These are phyloP conservation scores for Gryganskiella cystojenkinii DNA, from an alignment of 192 early-diverging fungal genomes.

Conservation along the genomic window DNA sequence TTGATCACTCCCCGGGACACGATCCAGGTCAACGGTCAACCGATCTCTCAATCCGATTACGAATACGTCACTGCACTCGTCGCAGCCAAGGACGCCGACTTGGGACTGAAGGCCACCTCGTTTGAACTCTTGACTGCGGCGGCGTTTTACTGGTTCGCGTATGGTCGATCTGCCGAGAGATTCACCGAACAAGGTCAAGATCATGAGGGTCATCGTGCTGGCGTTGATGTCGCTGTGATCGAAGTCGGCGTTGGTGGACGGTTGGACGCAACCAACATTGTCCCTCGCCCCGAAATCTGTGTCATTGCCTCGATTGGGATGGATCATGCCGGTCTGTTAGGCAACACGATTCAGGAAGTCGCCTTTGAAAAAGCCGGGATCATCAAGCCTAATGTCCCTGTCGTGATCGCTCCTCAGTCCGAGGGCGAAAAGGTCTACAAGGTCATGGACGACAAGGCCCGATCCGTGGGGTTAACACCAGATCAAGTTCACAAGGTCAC, in stretches of 20 bases:
- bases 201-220: constrained; percentile 14
- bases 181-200: constrained; percentile 58
- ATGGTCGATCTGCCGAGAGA: constrained; percentile 56
- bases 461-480: constrained; percentile 12
- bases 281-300: constrained; percentile 71
- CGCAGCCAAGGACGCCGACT: constrained; percentile 53
- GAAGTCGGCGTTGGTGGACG: constrained; percentile 89
- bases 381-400: constrained; percentile 64
- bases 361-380: constrained; percentile 89
- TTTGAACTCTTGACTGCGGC: constrained; percentile 78
- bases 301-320: constrained; percentile 85
- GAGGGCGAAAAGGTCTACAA: constrained; percentile 53
- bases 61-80: constrained; percentile 78
- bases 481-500: constrained; percentile 22
- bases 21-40: constrained; percentile 89
- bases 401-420: constrained; percentile 66
- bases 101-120: constrained; percentile 58
- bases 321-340: constrained; percentile 78
- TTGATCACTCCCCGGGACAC: constrained; percentile 90
- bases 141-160: constrained; percentile 74
- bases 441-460: constrained; percentile 38
- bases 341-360: constrained; percentile 78
- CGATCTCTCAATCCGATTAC: constrained; percentile 79
- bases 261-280: constrained; percentile 85
- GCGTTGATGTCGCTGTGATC: constrained; percentile 79